Evolutionary conservation across 768 basidiomycete genomes (phyloP).

Genomic region (Kwoniella shandongensis): DNA sequence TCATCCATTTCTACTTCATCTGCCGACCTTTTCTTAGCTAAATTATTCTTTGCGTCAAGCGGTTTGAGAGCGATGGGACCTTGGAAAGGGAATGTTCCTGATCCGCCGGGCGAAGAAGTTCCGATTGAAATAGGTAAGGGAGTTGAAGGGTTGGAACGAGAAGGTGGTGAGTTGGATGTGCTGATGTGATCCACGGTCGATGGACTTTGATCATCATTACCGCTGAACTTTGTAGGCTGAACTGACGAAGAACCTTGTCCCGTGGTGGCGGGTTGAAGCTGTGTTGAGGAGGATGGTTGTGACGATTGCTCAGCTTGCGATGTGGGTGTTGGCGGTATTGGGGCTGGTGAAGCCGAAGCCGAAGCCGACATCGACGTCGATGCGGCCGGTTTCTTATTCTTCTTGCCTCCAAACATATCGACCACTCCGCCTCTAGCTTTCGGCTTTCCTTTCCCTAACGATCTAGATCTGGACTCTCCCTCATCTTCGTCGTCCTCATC

Average conservation of each 20-base stretch:
- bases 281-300: too few species aligned
- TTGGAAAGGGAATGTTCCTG: constrained; percentile 24
- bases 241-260: too few species aligned
- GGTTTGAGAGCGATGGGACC: constrained; percentile 20
- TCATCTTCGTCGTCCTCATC: constrained; percentile 32
- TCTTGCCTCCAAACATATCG: constrained; percentile 26
- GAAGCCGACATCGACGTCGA: neutral
- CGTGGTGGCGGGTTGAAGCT: too few species aligned
- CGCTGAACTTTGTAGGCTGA: too few species aligned
- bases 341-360: neutral
- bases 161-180: too few species aligned
- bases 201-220: too few species aligned
- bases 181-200: too few species aligned
- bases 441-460: constrained; percentile 25
- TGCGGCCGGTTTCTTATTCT: constrained; percentile 16
- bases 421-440: neutral
- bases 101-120: constrained; percentile 21
- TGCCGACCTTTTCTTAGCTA: neutral
- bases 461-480: constrained; percentile 25
- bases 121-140: too few species aligned
- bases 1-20: neutral
- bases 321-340: too few species aligned
- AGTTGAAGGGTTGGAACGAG: neutral
- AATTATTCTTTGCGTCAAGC: neutral
- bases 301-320: too few species aligned